A percentile compares a stretch with the other conserved stretches of the same genome.
Evolutionary conservation across 2,329 filamentous ascomycete species (phyloP).

Genomic region (Aureobasidium sp.): DNA sequence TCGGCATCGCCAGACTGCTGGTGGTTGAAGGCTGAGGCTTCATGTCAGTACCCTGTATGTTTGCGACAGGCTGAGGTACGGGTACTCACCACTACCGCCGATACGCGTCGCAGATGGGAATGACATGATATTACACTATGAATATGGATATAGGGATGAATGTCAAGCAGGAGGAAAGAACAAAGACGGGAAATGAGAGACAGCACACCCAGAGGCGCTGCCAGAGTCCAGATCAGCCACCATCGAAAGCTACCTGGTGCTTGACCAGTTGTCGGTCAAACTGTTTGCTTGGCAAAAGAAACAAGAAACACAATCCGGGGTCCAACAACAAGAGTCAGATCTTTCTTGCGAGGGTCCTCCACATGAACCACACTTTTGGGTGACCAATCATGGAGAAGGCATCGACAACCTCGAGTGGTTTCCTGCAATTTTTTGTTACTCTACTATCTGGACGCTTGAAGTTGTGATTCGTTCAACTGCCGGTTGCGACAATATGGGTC

Average conservation of each 20-base stretch:
- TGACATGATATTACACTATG: conserved; percentile 14
- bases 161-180: neutral
- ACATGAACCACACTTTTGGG: conserved; percentile 7
- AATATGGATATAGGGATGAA: neutral
- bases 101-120: conserved; percentile 14
- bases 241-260: neutral
- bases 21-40: conserved; percentile 62
- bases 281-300: neutral
- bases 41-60: conserved; percentile 9
- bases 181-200: neutral
- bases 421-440: neutral
- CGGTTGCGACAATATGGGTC: neutral
- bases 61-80: neutral
- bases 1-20: conserved; percentile 59
- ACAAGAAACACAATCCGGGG: conserved; percentile 5
- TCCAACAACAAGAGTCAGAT: neutral
- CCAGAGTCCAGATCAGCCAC: conserved; percentile 3
- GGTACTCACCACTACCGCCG: conserved; percentile 16
- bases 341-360: neutral
- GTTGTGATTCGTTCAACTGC: neutral
- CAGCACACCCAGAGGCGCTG: neutral
- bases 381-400: neutral
- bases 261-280: neutral
- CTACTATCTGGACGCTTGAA: neutral
- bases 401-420: neutral